phyloP scores from a whole-genome alignment of 805 yeast species.

The Metschnikowia koreensis region DNA sequence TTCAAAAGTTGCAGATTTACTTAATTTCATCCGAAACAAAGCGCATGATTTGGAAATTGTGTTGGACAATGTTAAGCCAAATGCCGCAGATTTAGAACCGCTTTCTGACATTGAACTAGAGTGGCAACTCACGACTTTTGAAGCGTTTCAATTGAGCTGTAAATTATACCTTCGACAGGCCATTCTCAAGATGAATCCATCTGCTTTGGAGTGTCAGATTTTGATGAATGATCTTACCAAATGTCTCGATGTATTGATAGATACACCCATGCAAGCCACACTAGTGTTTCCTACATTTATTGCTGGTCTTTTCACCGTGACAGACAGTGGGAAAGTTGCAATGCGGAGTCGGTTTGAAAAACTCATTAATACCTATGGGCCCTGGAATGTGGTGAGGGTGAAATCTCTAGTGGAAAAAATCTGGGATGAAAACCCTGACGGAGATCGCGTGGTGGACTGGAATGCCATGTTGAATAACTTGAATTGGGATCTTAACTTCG shows the following conservation, averaged over 20 bases:
- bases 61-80: slow-evolving; percentile 53
- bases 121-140: slow-evolving; percentile 67
- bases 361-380: slow-evolving; percentile 61
- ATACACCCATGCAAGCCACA: slow-evolving; percentile 66
- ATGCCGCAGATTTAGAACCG: slow-evolving; percentile 42
- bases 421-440: slow-evolving; percentile 50
- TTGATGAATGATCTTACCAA: slow-evolving; percentile 52
- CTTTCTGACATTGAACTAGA: slow-evolving; percentile 52
- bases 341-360: slow-evolving; percentile 54
- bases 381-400: slow-evolving; percentile 56
- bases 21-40: slow-evolving; percentile 29
- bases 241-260: slow-evolving; percentile 60
- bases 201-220: slow-evolving; percentile 61
- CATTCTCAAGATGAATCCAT: slow-evolving; percentile 56
- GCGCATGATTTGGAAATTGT: slow-evolving; percentile 44
- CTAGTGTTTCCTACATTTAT: slow-evolving; percentile 76
- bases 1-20: slow-evolving; percentile 11
- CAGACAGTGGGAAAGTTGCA: slow-evolving; percentile 47
- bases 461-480: slow-evolving; percentile 58
- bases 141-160: slow-evolving; percentile 67
- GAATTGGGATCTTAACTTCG: slow-evolving; percentile 81
- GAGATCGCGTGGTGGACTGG: slow-evolving; percentile 71
- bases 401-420: slow-evolving; percentile 45
- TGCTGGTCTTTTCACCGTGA: slow-evolving; percentile 67
- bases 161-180: slow-evolving; percentile 67